These are phyloP conservation scores for Xanthoceras sorbifolium DNA, from an alignment of 345 rosid species.

Conservation along the genomic window DNA sequence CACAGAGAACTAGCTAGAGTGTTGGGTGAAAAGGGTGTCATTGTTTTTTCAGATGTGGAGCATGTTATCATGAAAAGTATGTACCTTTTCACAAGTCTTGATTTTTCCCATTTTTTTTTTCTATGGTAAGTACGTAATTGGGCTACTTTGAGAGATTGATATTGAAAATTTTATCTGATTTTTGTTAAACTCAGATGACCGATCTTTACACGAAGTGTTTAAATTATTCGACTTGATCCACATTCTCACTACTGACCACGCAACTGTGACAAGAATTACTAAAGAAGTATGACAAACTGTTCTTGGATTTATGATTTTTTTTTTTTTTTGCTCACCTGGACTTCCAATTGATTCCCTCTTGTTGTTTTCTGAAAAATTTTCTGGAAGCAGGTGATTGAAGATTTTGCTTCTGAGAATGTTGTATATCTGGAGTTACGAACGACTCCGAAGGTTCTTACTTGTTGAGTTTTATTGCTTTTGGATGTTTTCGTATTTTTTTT, in stretches of 20 bases:
- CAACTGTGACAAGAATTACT: slow-evolving; percentile 78
- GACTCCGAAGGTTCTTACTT: slow-evolving; percentile 78
- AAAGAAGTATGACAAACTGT: slow-evolving; percentile 55
- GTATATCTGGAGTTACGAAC: slow-evolving; percentile 90
- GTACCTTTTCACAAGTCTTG: slow-evolving; percentile 18
- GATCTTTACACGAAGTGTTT: slow-evolving; percentile 79
- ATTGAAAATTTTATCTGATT: not conserved
- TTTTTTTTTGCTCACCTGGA: not conserved
- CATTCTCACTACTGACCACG: slow-evolving; percentile 77
- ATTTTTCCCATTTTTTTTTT: not conserved
- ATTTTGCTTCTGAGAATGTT: slow-evolving; percentile 89
- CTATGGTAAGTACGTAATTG: not conserved
- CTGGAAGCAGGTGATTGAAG: slow-evolving; percentile 71
- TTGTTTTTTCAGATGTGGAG: slow-evolving; percentile 75
- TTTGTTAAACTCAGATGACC: slow-evolving; percentile 49
- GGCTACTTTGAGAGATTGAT: not conserved
- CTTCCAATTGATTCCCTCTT: not conserved
- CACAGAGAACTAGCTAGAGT: slow-evolving; percentile 85
- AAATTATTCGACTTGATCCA: slow-evolving; percentile 88
- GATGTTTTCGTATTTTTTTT: not conserved
- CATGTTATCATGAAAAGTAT: slow-evolving; percentile 74
- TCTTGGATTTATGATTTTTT: not conserved
- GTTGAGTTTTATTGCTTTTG: not conserved
- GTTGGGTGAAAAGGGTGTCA: slow-evolving; percentile 69
- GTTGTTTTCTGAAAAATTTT: not conserved